phyloP scores from a whole-genome alignment of 306 rosid genomes.

The Quercus berberidifolia region DNA sequence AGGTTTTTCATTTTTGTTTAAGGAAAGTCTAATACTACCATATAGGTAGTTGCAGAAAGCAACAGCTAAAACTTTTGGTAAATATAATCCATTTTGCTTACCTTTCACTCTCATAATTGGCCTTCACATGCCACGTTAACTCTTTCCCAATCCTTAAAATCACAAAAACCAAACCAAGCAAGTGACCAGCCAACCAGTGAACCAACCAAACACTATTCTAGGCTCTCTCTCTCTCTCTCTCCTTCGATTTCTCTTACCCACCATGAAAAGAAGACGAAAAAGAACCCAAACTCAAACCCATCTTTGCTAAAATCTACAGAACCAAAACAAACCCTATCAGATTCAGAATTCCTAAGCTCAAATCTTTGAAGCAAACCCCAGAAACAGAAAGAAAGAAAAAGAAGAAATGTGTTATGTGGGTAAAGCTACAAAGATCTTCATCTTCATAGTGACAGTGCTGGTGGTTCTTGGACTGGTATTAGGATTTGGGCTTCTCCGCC shows the following conservation, averaged over 20 bases:
- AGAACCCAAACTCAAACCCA: conserved; percentile 5
- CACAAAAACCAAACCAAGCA: conserved; percentile 2
- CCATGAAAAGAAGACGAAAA: conserved; percentile 87
- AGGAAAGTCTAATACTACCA: not conserved
- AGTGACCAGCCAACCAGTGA: not conserved
- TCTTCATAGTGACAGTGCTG: conserved; percentile 73
- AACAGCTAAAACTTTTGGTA: not conserved
- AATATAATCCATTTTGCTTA: too few species aligned
- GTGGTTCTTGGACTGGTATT: conserved; percentile 63
- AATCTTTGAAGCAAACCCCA: not conserved
- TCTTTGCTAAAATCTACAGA: not conserved
- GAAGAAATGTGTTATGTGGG: conserved; percentile 84
- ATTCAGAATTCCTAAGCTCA: conserved; percentile 9
- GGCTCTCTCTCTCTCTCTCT: not conserved
- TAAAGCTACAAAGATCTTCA: conserved; percentile 99
- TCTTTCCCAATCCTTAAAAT: conserved; percentile 1
- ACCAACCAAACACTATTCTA: not conserved
- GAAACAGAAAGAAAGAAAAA: not conserved
- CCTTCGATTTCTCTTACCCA: conserved; percentile 22
- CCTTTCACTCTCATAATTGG: conserved; percentile 16
- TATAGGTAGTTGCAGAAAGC: not conserved
- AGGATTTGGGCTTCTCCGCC: conserved; percentile 64
- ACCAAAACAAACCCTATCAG: not conserved
- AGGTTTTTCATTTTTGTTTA: too few species aligned
- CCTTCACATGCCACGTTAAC: conserved; percentile 36